Evolutionary conservation across 1,139 yeast species (phyloP).

Genomic region (Blastobotrys ciferrii): DNA sequence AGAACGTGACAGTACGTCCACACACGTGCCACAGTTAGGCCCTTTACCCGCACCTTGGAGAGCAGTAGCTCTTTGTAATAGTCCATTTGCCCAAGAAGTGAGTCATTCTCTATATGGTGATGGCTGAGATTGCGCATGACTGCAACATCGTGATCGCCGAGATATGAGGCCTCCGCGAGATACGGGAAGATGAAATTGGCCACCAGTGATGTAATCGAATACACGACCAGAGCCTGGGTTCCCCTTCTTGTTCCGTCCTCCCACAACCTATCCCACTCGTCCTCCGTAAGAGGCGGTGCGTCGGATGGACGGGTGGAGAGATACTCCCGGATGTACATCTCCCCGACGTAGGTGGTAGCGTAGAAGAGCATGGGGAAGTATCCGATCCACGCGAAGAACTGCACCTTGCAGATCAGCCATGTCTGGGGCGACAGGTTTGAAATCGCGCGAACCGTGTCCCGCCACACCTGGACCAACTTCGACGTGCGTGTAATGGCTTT

Average conservation of each 20-base stretch:
- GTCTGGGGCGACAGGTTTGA: slow-evolving; percentile 32
- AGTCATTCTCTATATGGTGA: background rate
- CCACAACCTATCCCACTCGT: slow-evolving; percentile 22
- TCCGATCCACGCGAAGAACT: slow-evolving; percentile 40
- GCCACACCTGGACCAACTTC: slow-evolving; percentile 20
- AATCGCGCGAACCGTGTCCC: slow-evolving; percentile 42
- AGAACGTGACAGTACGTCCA: slow-evolving; percentile 38
- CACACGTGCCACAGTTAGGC: slow-evolving; percentile 24
- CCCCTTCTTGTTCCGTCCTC: slow-evolving; percentile 38
- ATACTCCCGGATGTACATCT: slow-evolving; percentile 34
- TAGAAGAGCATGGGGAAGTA: slow-evolving; percentile 41
- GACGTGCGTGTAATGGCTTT: background rate
- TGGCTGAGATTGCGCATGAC: slow-evolving; percentile 7
- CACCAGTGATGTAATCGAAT: slow-evolving; percentile 37
- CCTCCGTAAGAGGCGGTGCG: slow-evolving; percentile 21
- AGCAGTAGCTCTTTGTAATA: background rate
- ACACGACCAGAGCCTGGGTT: slow-evolving; percentile 37
- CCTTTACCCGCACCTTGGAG: slow-evolving; percentile 8
- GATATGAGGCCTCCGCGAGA: slow-evolving; percentile 22
- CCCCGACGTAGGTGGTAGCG: slow-evolving; percentile 43
- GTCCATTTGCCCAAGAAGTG: background rate
- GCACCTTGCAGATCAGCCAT: slow-evolving; percentile 34
- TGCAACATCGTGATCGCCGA: slow-evolving; percentile 9
- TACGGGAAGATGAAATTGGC: slow-evolving; percentile 37
- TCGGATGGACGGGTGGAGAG: slow-evolving; percentile 18